Evolutionary conservation across 2,329 filamentous ascomycete species (phyloP).

Genomic region (Pseudonectria buxi): DNA sequence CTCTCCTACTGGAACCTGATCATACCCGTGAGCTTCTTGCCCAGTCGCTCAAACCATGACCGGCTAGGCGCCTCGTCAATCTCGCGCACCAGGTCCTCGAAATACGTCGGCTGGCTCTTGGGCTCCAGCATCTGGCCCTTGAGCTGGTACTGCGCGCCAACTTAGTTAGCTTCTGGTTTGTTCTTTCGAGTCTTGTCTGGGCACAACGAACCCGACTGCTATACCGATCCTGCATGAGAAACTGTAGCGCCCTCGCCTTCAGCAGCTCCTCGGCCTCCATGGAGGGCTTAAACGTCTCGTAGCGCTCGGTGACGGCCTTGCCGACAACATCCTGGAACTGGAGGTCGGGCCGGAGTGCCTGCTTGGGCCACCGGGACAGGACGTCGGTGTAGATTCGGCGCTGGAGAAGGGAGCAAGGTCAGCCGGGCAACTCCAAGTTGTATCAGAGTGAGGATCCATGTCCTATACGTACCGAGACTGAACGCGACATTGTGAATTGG

Average conservation of each 20-base stretch:
- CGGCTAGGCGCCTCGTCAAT: slow-evolving; percentile 56
- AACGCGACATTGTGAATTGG: slow-evolving; percentile 27
- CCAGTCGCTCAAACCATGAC: slow-evolving; percentile 44
- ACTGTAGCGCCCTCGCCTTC: slow-evolving; percentile 54
- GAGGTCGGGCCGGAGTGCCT: slow-evolving; percentile 54
- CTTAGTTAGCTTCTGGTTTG: too few relatives aligned
- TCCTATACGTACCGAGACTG: slow-evolving; percentile 22
- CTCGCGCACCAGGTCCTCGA: slow-evolving; percentile 52
- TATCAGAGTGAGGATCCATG: neutral
- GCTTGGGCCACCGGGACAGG: slow-evolving; percentile 54
- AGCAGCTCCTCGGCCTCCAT: slow-evolving; percentile 44
- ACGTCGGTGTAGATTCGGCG: slow-evolving; percentile 32
- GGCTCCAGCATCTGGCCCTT: slow-evolving; percentile 49
- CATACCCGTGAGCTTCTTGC: slow-evolving; percentile 51
- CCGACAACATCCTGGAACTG: slow-evolving; percentile 53
- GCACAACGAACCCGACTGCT: slow-evolving; percentile 41
- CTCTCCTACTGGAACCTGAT: slow-evolving; percentile 46
- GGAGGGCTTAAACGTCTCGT: slow-evolving; percentile 24
- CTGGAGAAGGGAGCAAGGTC: slow-evolving; percentile 13
- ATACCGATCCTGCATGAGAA: slow-evolving; percentile 54
- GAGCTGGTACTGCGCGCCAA: slow-evolving; percentile 28
- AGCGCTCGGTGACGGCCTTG: slow-evolving; percentile 30
- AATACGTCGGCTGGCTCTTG: slow-evolving; percentile 58
- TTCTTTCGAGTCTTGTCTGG: neutral
- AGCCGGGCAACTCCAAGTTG: neutral